Conservation (phyloP, 2,329 filamentous ascomycete genomes). For the Talaromyces funiculosus region DNA sequence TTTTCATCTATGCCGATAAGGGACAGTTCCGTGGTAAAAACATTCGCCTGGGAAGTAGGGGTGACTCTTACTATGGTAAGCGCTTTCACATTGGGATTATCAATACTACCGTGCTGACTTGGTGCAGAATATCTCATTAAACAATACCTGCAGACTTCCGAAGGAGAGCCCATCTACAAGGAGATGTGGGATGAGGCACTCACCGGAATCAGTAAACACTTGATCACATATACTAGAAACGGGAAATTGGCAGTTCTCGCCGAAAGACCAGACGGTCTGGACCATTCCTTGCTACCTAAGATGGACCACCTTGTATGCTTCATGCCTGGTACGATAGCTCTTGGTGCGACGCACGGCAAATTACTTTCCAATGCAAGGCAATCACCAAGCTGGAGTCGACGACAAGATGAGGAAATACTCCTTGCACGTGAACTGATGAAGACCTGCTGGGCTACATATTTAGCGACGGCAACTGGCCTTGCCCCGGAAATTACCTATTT, state of each 20-base stretch:
- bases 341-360: slow-evolving; percentile 75
- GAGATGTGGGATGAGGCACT: slow-evolving; percentile 92
- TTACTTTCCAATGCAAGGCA: slow-evolving; percentile 70
- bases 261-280: slow-evolving; percentile 72
- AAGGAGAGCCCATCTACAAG: slow-evolving; percentile 76
- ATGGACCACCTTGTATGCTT: slow-evolving; percentile 99
- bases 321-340: slow-evolving; percentile 89
- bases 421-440: slow-evolving; percentile 88
- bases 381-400: slow-evolving; percentile 64
- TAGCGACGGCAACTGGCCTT: slow-evolving; percentile 81
- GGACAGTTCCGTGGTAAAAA: slow-evolving; percentile 78
- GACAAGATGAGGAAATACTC: slow-evolving; percentile 79
- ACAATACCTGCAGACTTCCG: slow-evolving; percentile 90
- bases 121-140: slow-evolving; percentile 84
- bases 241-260: slow-evolving; percentile 82
- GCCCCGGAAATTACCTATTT: slow-evolving; percentile 94
- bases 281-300: slow-evolving; percentile 65
- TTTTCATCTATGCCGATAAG: slow-evolving; percentile 74
- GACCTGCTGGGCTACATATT: slow-evolving; percentile 98
- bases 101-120: background rate
- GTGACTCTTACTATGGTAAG: slow-evolving; percentile 84
- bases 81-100: background rate
- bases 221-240: slow-evolving; percentile 79
- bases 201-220: slow-evolving; percentile 78
- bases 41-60: slow-evolving; percentile 85